Evolutionary conservation across 306 rosid species (phyloP).

Genomic region (Notholithocarpus densiflorus): DNA sequence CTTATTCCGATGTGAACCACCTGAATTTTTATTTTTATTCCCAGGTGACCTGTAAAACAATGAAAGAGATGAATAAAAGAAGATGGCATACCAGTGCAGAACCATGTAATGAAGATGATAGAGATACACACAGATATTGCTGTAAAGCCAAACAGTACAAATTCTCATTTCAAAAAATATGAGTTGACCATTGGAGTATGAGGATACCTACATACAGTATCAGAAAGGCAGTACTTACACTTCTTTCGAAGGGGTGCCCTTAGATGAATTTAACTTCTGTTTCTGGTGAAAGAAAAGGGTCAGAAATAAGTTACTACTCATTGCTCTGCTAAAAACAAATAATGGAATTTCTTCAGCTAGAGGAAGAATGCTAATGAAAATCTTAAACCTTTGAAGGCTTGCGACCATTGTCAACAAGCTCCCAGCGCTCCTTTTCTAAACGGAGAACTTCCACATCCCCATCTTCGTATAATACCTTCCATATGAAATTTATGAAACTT

Average conservation of each 20-base stretch:
- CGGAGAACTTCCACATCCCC: conserved; percentile 67
- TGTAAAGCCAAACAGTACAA: conserved; percentile 14
- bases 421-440: conserved; percentile 61
- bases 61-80: conserved; percentile 25
- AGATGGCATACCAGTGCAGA: conserved; percentile 11
- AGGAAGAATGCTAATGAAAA: conserved; percentile 18
- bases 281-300: conserved; percentile 26
- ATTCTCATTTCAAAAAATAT: not conserved
- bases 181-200: not conserved
- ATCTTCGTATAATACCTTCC: conserved; percentile 69
- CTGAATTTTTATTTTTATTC: conserved; percentile 36
- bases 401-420: conserved; percentile 47
- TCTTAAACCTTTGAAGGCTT: conserved; percentile 44
- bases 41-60: conserved; percentile 52
- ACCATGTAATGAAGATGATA: conserved; percentile 11
- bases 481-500: conserved; percentile 24
- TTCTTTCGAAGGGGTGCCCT: conserved; percentile 40
- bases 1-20: conserved; percentile 37
- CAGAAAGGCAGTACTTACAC: conserved; percentile 48
- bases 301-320: conserved; percentile 27
- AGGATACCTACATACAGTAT: not conserved
- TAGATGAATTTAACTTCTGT: conserved; percentile 70
- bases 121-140: conserved; percentile 7
- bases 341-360: conserved; percentile 10
- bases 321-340: conserved; percentile 22